These are phyloP conservation scores for Aspergillus eucalypticola DNA, from an alignment of 2,329 filamentous ascomycete genomes.

Conservation along the genomic window DNA sequence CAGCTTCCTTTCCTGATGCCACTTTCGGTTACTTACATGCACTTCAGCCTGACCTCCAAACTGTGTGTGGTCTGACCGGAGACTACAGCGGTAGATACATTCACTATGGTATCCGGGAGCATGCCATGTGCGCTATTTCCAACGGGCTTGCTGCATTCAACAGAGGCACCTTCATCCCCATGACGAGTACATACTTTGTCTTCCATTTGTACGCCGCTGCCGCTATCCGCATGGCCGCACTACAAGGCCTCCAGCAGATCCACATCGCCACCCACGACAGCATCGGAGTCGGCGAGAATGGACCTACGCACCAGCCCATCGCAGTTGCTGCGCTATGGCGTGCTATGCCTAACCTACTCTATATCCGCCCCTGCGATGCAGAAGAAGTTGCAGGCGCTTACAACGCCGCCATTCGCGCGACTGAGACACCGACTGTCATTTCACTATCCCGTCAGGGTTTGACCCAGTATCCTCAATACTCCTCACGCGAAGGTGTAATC, in stretches of 20 bases:
- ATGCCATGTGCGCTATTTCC: conserved; percentile 74
- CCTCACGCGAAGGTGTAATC: conserved; percentile 39
- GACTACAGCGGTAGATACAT: conserved; percentile 53
- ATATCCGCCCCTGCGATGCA: conserved; percentile 61
- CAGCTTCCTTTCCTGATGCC: background rate
- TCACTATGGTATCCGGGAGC: conserved; percentile 62
- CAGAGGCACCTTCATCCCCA: conserved; percentile 57
- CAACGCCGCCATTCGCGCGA: conserved; percentile 43
- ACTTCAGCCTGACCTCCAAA: conserved; percentile 30
- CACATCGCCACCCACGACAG: conserved; percentile 64
- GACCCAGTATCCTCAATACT: conserved; percentile 38
- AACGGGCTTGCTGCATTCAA: conserved; percentile 67
- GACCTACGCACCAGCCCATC: conserved; percentile 64
- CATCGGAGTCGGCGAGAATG: conserved; percentile 61
- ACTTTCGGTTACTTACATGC: background rate
- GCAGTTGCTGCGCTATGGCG: conserved; percentile 59
- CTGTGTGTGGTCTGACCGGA: conserved; percentile 47
- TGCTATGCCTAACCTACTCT: conserved; percentile 63
- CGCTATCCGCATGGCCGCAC: conserved; percentile 61
- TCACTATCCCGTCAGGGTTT: conserved; percentile 47
- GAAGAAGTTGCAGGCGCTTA: conserved; percentile 55
- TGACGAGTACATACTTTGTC: conserved; percentile 60
- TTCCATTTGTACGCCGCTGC: conserved; percentile 62
- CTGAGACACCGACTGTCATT: conserved; percentile 45
- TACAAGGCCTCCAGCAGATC: conserved; percentile 57